Percentiles rank a stretch among this genome's conserved stretches.
Evolutionary conservation across 495 filamentous ascomycete species (phyloP).

Genomic region (Friedmanniomyces simplex): DNA sequence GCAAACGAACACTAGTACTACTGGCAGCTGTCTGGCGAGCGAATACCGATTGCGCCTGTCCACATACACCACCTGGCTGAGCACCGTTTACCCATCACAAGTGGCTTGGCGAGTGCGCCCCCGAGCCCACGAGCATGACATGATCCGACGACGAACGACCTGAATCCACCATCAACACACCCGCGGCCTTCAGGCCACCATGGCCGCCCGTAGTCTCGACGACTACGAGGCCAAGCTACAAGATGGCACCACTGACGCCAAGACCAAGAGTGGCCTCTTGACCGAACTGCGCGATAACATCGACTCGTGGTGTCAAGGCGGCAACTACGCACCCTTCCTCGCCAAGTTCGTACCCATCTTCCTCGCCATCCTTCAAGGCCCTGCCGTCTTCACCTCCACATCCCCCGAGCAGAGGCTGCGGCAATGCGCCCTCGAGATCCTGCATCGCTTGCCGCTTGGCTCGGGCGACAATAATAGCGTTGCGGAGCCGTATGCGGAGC

Average conservation of each 20-base stretch:
- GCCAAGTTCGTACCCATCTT: conserved; percentile 84
- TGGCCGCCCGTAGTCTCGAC: conserved; percentile 20
- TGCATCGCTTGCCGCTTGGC: conserved; percentile 79
- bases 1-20: neutral
- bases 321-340: conserved; percentile 65
- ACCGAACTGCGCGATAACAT: conserved; percentile 75
- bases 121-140: neutral
- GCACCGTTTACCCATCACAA: no score
- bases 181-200: neutral
- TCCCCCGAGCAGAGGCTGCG: conserved; percentile 82
- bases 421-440: conserved; percentile 83
- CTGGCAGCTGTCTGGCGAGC: neutral
- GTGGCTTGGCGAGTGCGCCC: neutral
- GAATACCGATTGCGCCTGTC: no score
- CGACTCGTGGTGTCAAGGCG: conserved; percentile 56
- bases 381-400: conserved; percentile 81
- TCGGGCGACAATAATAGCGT: conserved; percentile 54
- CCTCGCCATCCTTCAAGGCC: conserved; percentile 69
- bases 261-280: conserved; percentile 64
- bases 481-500: conserved; percentile 74
- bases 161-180: neutral
- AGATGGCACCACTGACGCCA: conserved; percentile 49
- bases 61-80: no score
- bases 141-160: neutral
- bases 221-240: conserved; percentile 28